Conservation (phyloP, 2,329 filamentous ascomycete species). For the Lizonia empirigonia region DNA sequence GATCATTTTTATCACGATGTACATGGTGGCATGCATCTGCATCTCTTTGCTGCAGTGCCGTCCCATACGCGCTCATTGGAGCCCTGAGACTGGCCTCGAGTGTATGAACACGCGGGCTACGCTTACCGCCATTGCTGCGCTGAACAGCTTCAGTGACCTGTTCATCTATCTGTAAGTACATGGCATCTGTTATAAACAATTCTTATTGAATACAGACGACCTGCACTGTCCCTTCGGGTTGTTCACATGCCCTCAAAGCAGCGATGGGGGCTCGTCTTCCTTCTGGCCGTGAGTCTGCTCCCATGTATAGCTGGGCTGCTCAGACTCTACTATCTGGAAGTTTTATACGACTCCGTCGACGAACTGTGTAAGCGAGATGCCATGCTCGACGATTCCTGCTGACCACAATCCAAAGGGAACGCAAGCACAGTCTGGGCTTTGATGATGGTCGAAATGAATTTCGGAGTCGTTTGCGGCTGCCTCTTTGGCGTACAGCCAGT, state of each 20-base stretch:
- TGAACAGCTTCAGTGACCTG: constrained; percentile 41
- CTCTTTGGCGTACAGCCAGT: constrained; percentile 41
- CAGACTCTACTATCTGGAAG: constrained; percentile 36
- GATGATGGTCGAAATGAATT: constrained; percentile 35
- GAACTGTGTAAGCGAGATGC: constrained; percentile 28
- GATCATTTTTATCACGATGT: constrained; percentile 26
- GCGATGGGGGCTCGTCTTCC: constrained; percentile 32
- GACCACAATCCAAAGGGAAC: constrained; percentile 21
- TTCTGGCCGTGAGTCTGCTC: constrained; percentile 34
- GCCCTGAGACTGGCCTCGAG: constrained; percentile 16
- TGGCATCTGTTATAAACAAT: no score
- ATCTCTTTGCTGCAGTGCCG: constrained; percentile 33
- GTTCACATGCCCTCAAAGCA: constrained; percentile 37
- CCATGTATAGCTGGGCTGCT: constrained; percentile 38
- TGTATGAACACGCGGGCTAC: constrained; percentile 37
- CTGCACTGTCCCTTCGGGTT: constrained; percentile 34
- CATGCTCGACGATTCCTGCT: background rate
- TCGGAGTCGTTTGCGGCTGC: constrained; percentile 41
- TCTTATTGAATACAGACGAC: constrained; percentile 24
- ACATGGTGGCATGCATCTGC: constrained; percentile 28
- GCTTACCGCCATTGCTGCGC: constrained; percentile 32
- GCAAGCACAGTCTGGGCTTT: constrained; percentile 29
- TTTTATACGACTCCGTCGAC: constrained; percentile 35
- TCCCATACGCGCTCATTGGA: constrained; percentile 33
- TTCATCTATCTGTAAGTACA: constrained; percentile 34